Evolutionary conservation across 345 rosid genomes (phyloP).

Genomic region (Conringia planisiliqua): DNA sequence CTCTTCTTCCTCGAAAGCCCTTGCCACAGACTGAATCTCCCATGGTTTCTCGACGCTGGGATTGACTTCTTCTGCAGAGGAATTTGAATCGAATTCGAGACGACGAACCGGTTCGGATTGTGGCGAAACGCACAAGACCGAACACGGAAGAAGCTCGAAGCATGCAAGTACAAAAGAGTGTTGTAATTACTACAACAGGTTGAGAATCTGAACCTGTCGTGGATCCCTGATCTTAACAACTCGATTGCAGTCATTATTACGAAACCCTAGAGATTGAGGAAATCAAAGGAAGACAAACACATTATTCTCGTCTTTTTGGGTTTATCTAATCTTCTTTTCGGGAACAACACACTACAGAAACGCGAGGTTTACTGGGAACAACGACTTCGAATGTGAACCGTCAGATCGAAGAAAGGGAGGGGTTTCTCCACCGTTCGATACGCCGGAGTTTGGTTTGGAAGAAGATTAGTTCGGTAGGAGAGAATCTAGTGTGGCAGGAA

Average conservation of each 20-base stretch:
- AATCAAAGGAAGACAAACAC: neutral
- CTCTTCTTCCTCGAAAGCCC: slow-evolving; percentile 32
- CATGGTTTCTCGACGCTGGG: neutral
- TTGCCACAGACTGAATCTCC: slow-evolving; percentile 31
- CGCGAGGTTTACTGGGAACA: slow-evolving; percentile 3
- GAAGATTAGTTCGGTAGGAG: neutral
- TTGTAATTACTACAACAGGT: slow-evolving; percentile 22
- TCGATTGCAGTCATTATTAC: slow-evolving; percentile 43
- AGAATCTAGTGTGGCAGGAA: neutral
- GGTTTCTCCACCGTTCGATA: slow-evolving; percentile 3
- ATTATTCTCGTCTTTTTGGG: neutral
- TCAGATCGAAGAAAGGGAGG: neutral
- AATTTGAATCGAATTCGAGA: slow-evolving; percentile 28
- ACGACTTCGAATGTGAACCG: slow-evolving; percentile 34
- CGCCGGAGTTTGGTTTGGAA: neutral
- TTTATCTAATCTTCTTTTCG: slow-evolving; percentile 15
- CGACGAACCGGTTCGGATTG: slow-evolving; percentile 32
- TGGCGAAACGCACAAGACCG: slow-evolving; percentile 42
- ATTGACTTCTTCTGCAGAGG: slow-evolving; percentile 16
- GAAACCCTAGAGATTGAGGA: slow-evolving; percentile 40
- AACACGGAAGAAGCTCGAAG: slow-evolving; percentile 28
- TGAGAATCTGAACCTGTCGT: slow-evolving; percentile 16
- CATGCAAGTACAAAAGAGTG: slow-evolving; percentile 34
- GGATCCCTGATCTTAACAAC: slow-evolving; percentile 36
- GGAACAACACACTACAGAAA: neutral